Evolutionary conservation across 2,329 filamentous ascomycete species (phyloP).

Genomic region (Ceratocystis huliohia): DNA sequence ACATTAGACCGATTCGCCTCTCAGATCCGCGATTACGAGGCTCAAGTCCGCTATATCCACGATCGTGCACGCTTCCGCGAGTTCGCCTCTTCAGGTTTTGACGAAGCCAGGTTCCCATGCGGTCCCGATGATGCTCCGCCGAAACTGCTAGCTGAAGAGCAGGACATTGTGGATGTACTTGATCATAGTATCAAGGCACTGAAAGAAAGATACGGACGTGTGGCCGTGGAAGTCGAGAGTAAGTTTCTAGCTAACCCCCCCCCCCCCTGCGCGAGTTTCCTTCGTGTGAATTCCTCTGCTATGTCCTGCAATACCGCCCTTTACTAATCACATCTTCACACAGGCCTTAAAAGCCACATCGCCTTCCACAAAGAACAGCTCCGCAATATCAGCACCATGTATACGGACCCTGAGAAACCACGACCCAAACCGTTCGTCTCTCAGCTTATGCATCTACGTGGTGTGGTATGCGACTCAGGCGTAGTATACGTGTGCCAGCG

Average conservation of each 20-base stretch:
- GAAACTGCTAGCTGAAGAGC: constrained; percentile 28
- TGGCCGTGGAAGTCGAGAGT: constrained; percentile 9
- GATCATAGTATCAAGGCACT: constrained; percentile 27
- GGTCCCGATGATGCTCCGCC: constrained; percentile 32
- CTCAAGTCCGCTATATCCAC: constrained; percentile 28
- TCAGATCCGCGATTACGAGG: constrained; percentile 22
- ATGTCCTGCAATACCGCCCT: no score
- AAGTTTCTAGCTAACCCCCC: not conserved
- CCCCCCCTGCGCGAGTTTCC: no score
- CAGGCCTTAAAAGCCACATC: constrained; percentile 16
- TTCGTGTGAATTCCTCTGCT: no score
- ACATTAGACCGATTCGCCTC: not conserved
- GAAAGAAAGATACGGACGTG: constrained; percentile 22
- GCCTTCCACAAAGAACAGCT: constrained; percentile 25
- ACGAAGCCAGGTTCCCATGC: constrained; percentile 29
- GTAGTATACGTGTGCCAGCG: constrained; percentile 40
- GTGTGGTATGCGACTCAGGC: constrained; percentile 36
- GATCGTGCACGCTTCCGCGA: constrained; percentile 28
- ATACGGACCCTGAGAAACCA: constrained; percentile 31
- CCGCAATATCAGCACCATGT: constrained; percentile 30
- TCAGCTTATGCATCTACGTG: constrained; percentile 39
- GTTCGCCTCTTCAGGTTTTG: constrained; percentile 31
- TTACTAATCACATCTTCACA: not conserved
- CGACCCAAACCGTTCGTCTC: constrained; percentile 31
- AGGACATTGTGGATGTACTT: constrained; percentile 24